A percentile compares a stretch with the other conserved stretches of the same genome.
phyloP scores from a whole-genome alignment of 148 eudicot species.

The Chenopodium album region DNA sequence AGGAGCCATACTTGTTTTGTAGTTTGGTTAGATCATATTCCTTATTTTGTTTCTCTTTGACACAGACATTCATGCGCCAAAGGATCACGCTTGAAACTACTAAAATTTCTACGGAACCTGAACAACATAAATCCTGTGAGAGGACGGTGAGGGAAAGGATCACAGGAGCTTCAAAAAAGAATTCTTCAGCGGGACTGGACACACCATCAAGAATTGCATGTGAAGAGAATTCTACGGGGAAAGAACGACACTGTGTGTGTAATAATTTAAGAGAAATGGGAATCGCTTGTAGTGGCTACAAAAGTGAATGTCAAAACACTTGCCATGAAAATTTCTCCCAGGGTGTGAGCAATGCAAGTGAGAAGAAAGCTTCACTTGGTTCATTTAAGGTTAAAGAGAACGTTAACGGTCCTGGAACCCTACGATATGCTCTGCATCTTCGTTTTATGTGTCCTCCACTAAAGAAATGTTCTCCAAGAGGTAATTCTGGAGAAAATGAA shows the following conservation, averaged over 20 bases:
- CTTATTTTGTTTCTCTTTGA: conserved; percentile 4
- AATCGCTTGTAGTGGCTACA: conserved; percentile 14
- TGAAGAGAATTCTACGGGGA: conserved; percentile 1
- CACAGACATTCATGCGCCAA: conserved; percentile 85
- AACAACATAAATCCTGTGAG: conserved; percentile 18
- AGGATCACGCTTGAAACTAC: conserved; percentile 61
- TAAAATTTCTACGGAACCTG: conserved; percentile 30
- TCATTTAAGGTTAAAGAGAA: conserved; percentile 41
- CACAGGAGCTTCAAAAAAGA: conserved; percentile 13
- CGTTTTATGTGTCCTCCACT: conserved; percentile 68
- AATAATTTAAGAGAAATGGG: not conserved
- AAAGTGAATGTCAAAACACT: conserved; percentile 22
- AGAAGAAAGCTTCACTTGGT: conserved; percentile 29
- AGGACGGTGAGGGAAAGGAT: conserved; percentile 19
- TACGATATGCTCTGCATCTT: conserved; percentile 90
- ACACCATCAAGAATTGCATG: conserved; percentile 10
- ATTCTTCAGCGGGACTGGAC: not conserved
- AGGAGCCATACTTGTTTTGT: not conserved
- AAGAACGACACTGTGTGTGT: conserved; percentile 1
- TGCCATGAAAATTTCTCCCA: conserved; percentile 16
- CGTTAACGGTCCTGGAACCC: conserved; percentile 40
- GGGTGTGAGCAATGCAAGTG: conserved; percentile 20
- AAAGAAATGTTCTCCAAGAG: conserved; percentile 39
- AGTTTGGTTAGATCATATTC: not conserved
- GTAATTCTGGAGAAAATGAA: conserved; percentile 20